phyloP scores from a whole-genome alignment of 2,329 filamentous ascomycete genomes.

The Neonectria sp. region DNA sequence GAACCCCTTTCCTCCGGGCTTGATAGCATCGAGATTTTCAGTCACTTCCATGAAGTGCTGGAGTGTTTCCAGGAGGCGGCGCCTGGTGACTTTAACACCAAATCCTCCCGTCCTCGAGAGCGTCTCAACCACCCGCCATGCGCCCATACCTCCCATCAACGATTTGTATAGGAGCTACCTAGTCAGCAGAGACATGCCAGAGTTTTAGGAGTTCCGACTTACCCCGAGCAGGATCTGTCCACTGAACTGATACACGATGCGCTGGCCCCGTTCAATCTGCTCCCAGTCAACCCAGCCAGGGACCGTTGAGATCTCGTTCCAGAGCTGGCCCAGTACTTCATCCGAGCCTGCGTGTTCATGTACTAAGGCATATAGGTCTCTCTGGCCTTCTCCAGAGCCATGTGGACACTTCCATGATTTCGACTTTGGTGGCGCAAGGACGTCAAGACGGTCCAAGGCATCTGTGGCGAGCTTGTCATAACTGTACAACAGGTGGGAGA shows the following conservation, averaged over 20 bases:
- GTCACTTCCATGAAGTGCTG: conserved; percentile 84
- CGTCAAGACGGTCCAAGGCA: conserved; percentile 74
- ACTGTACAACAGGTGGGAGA: conserved; percentile 72
- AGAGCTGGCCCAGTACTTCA: conserved; percentile 69
- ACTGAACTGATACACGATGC: conserved; percentile 84
- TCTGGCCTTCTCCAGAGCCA: conserved; percentile 46
- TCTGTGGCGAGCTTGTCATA: conserved; percentile 80
- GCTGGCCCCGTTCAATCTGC: conserved; percentile 81
- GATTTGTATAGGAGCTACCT: conserved; percentile 73
- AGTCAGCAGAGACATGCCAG: background rate
- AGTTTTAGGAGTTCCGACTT: conserved; percentile 33
- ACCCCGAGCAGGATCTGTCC: conserved; percentile 74
- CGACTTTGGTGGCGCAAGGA: conserved; percentile 61
- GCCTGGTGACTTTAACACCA: conserved; percentile 75
- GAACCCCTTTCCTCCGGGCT: conserved; percentile 75
- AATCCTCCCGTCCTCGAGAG: conserved; percentile 83
- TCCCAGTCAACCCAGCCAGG: conserved; percentile 86
- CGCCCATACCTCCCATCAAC: conserved; percentile 79
- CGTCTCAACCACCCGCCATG: conserved; percentile 81
- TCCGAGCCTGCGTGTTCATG: conserved; percentile 71
- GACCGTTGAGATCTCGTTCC: conserved; percentile 76
- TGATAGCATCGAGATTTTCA: conserved; percentile 73
- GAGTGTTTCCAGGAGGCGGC: conserved; percentile 77
- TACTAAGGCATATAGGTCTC: conserved; percentile 77
- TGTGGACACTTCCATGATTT: conserved; percentile 50